These are phyloP conservation scores for Zychaea mexicana DNA, from an alignment of 371 early-diverging fungal genomes.

Conservation along the genomic window DNA sequence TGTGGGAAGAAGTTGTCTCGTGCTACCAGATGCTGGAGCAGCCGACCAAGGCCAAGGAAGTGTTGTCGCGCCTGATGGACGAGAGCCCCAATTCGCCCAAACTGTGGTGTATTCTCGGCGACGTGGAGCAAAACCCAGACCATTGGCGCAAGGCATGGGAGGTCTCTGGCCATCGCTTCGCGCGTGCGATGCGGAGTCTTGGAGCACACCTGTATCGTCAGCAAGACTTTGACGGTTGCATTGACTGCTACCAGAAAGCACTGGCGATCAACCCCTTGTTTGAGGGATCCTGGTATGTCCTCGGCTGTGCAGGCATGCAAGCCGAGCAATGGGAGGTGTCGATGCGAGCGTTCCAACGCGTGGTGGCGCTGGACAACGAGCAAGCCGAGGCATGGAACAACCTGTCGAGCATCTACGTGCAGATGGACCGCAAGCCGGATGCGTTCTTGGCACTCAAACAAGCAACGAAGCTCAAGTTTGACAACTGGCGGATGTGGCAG, in stretches of 20 bases:
- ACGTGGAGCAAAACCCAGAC: slow-evolving; percentile 76
- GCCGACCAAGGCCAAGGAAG: slow-evolving; percentile 78
- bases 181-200: slow-evolving; percentile 93
- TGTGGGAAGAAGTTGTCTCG: slow-evolving; percentile 92
- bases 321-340: slow-evolving; percentile 79
- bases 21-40: slow-evolving; percentile 87
- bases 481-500: slow-evolving; percentile 92
- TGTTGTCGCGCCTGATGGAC: slow-evolving; percentile 66
- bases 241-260: slow-evolving; percentile 71
- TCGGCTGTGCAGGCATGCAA: slow-evolving; percentile 94
- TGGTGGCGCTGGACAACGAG: slow-evolving; percentile 73
- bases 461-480: slow-evolving; percentile 79
- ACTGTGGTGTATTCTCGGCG: slow-evolving; percentile 88
- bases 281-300: slow-evolving; percentile 93
- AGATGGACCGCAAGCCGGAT: slow-evolving; percentile 65
- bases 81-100: slow-evolving; percentile 77
- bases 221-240: slow-evolving; percentile 53
- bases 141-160: slow-evolving; percentile 91
- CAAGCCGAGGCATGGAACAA: slow-evolving; percentile 98
- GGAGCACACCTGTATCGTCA: slow-evolving; percentile 79
- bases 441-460: slow-evolving; percentile 86
- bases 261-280: slow-evolving; percentile 93
- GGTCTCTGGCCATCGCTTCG: slow-evolving; percentile 74
- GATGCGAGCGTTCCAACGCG: slow-evolving; percentile 75
- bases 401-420: slow-evolving; percentile 83